Evolutionary conservation across 257 asterid genomes (phyloP), one percentile per base, ranked within the genome.

Genomic region (Galeopsis tetrahit): DNA sequence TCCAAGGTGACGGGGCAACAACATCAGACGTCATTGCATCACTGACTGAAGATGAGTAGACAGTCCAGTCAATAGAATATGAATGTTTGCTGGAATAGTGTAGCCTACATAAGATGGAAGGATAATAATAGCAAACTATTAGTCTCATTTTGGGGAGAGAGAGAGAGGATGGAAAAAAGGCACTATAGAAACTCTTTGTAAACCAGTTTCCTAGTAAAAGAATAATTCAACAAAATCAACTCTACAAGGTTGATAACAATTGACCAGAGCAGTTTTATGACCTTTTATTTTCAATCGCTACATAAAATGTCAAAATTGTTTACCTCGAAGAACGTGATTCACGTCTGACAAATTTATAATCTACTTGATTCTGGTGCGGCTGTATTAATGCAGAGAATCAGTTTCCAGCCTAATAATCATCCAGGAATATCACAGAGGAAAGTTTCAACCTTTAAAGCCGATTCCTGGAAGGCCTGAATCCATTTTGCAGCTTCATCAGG

Each of bases 401-500:
- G 81, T 75, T 78, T 55, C 52, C 77, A 81, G 73, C 74, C 49
- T 48, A 58, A 66, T 43, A 77, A 21, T 35, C 55, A 33, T 60
- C 71, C 32, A 69, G 11, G 42, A 73, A 63, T 31, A 40, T 58
- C 53, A 81, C 55, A 70, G 39, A 42, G 38, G 81, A 63, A 63
- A 66, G 48, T 76, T 71, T 69, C 52, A 69, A 94, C 99, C 99
- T 89, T 87, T 76, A 91, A 84, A 73, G 97, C 93, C 55, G 96
- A 86, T 76, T 90, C 94, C 75, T 89, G 96, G 74, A 94, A 83
- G 63, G 97, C 87, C 60, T 89, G 97, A 66, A 94, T 94, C 98
- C 96, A 94, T 78, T 79, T 89, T 75, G 96, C 97, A 32, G 97
- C 98, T 81, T 94, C 98, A 71, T 94, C 98, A 15, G 98, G 97